Percentiles rank a stretch among this genome's conserved stretches.
These are phyloP conservation scores for Dendrocalamus sinicus DNA, from an alignment of 176 grass and related monocot species.

Conservation along the genomic window DNA sequence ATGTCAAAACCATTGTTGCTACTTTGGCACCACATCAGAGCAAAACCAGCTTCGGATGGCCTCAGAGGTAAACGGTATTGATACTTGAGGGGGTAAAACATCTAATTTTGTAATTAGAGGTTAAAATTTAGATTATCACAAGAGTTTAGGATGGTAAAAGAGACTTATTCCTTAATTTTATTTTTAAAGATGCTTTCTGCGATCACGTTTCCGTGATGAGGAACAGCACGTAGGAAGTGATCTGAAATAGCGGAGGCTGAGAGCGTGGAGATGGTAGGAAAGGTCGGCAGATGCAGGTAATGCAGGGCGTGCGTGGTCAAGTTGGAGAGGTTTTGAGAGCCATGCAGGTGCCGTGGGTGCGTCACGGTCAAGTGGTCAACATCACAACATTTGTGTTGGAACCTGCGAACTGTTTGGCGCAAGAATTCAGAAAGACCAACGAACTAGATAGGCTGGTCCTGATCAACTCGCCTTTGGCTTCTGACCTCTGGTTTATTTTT, in stretches of 20 bases:
- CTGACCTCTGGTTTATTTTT: too few species aligned
- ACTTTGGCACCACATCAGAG: too few species aligned
- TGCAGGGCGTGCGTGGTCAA: conserved; percentile 18
- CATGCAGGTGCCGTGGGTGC: conserved; percentile 42
- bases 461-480: too few species aligned
- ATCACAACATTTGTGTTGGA: conserved; percentile 46
- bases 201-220: not conserved
- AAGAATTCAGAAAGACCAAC: not conserved
- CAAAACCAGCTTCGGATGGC: too few species aligned
- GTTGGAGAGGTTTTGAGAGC: conserved; percentile 3
- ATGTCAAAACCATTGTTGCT: too few species aligned
- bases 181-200: not conserved
- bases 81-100: too few species aligned
- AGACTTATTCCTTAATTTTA: not conserved
- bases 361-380: conserved; percentile 55
- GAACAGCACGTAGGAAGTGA: not conserved
- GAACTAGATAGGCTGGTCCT: not conserved
- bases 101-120: too few species aligned
- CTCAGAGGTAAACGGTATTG: too few species aligned
- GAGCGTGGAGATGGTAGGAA: conserved; percentile 4
- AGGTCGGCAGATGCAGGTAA: conserved; percentile 11
- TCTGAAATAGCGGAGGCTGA: not conserved
- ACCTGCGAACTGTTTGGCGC: not conserved
- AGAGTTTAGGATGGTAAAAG: too few species aligned
- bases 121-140: too few species aligned